A percentile compares a stretch with the other conserved stretches of the same genome.
Conservation (phyloP, 352 stramenopile genomes). For the Globisporangium yorkense region DNA sequence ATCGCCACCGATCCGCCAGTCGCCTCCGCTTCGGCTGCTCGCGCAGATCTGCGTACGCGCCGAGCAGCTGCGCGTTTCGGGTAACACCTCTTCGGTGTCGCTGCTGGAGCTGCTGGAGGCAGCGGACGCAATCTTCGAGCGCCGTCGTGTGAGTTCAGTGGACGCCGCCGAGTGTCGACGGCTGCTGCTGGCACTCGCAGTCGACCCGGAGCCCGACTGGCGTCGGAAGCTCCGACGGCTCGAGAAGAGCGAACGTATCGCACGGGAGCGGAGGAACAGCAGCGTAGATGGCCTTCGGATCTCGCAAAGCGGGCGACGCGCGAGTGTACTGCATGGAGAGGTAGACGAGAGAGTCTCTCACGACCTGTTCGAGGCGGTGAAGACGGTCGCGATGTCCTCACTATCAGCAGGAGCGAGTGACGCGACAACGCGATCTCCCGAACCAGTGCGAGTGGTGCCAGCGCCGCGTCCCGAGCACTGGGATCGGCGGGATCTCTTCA, state of each 20-base stretch:
- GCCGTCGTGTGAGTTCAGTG: constrained; percentile 29
- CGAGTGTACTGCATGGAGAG: not conserved
- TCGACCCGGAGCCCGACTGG: constrained; percentile 55
- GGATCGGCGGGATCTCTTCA: constrained; percentile 25
- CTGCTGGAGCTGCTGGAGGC: constrained; percentile 45
- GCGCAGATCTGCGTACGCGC: not conserved
- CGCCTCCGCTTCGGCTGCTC: not conserved
- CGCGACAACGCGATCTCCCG: not conserved
- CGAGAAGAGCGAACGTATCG: constrained; percentile 11
- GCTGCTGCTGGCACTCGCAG: constrained; percentile 42
- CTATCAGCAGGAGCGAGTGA: not conserved
- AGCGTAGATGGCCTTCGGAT: not conserved
- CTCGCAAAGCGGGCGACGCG: not conserved
- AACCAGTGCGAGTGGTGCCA: not conserved
- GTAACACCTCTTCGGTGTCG: not conserved
- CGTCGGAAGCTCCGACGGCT: constrained; percentile 36
- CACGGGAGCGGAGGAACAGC: not conserved
- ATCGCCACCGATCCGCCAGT: not conserved
- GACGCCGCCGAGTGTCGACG: constrained; percentile 55
- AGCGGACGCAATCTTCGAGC: constrained; percentile 45
- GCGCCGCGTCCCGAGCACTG: not conserved
- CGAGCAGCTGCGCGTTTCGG: not conserved
- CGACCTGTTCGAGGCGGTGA: not conserved
- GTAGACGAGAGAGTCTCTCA: not conserved
- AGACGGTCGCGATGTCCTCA: not conserved